Percentiles rank a stretch among this genome's conserved stretches.
phyloP scores from a whole-genome alignment of 2,329 filamentous ascomycete species.

The Monilinia fructicola region DNA sequence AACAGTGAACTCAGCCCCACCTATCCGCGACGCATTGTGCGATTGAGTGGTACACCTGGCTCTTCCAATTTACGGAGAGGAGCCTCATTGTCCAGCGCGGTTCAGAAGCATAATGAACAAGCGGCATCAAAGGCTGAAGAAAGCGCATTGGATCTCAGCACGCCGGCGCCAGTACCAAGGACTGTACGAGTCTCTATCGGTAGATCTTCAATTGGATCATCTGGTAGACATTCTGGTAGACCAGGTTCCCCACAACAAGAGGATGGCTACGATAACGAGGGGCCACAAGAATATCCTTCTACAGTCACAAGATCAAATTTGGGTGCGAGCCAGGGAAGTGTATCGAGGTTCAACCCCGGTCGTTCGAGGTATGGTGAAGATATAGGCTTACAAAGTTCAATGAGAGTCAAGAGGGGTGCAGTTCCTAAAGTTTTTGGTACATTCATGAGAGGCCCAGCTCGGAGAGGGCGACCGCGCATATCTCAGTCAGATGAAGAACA shows the following conservation, averaged over 20 bases:
- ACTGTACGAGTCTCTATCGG: conserved; percentile 37
- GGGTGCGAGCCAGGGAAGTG: conserved; percentile 51
- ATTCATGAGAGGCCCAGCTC: conserved; percentile 77
- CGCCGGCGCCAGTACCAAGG: conserved; percentile 37
- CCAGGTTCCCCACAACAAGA: conserved; percentile 32
- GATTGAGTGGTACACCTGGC: conserved; percentile 40
- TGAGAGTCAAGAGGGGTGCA: conserved; percentile 74
- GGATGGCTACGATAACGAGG: conserved; percentile 31
- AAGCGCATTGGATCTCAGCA: conserved; percentile 38
- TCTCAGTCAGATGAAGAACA: conserved; percentile 46
- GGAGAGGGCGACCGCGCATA: conserved; percentile 66
- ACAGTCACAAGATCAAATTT: conserved; percentile 51
- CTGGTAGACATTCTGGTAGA: conserved; percentile 33
- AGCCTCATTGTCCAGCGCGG: conserved; percentile 36
- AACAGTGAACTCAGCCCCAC: conserved; percentile 33
- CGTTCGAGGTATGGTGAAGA: conserved; percentile 61
- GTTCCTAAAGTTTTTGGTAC: conserved; percentile 64
- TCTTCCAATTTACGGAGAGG: conserved; percentile 35
- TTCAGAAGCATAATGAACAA: conserved; percentile 32
- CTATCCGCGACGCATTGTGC: conserved; percentile 37
- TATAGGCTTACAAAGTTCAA: conserved; percentile 65
- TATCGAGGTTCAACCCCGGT: conserved; percentile 50
- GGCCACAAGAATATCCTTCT: conserved; percentile 42
- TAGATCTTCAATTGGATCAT: conserved; percentile 36
- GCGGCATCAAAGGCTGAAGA: conserved; percentile 30